phyloP scores from a whole-genome alignment of 2,329 filamentous ascomycete genomes.

The Aspergillus sp. region DNA sequence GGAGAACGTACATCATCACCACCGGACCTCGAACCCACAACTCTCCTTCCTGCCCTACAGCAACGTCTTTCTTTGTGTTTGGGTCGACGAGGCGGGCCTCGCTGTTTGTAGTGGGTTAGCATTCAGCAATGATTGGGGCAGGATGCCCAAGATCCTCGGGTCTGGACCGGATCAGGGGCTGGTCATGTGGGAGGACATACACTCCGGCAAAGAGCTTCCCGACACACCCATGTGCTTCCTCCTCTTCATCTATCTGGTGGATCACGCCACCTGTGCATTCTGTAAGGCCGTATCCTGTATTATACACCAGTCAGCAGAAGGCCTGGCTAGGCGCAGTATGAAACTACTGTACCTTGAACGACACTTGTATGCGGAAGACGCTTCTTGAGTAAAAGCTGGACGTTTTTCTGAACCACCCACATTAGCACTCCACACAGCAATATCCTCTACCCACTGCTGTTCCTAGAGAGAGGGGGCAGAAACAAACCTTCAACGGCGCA shows the following conservation, averaged over 20 bases:
- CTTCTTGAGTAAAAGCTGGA: conserved; percentile 24
- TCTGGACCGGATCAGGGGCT: no score
- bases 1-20: conserved; percentile 22
- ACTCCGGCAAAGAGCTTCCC: conserved; percentile 25
- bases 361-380: conserved; percentile 23
- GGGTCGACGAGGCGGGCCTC: conserved; percentile 26
- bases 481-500: conserved; percentile 25
- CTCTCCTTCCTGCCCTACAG: conserved; percentile 23
- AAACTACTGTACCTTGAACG: conserved; percentile 21
- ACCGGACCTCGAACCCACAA: conserved; percentile 24
- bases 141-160: no score
- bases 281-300: conserved; percentile 25
- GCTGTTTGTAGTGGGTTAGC: conserved; percentile 2
- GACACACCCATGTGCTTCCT: conserved; percentile 22
- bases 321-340: not conserved
- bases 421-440: no score
- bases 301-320: not conserved
- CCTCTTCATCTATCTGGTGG: conserved; percentile 24
- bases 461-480: not conserved
- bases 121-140: no score
- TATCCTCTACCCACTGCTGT: no score
- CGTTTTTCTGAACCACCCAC: conserved; percentile 8
- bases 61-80: conserved; percentile 22
- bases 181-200: not conserved
- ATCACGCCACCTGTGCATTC: conserved; percentile 23